Evolutionary conservation across 1,284 basidiomycete species (phyloP), one percentile per base, ranked within the genome.

Genomic region (Anthracocystis setariae): DNA sequence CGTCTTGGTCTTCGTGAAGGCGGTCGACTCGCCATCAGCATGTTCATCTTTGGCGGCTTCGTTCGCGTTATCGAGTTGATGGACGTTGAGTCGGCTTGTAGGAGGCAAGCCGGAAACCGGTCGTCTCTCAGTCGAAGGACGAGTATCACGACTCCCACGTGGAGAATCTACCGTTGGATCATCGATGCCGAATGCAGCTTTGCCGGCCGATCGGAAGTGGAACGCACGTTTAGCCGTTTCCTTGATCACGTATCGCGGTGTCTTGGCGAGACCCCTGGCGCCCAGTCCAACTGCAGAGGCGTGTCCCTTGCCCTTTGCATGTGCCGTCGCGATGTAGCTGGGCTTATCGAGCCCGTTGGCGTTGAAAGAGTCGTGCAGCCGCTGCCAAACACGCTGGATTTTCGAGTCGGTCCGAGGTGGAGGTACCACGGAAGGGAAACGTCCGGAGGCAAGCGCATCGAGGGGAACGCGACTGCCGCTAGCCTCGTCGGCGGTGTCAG

Each of bases 311-410:
- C 70, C 78, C 25, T 53, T 57, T 18, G 66, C 69, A n/a, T 71
- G 64, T 2, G 55, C 61, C 0, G 59, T 48, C 3, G 69, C 69
- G 8, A 79, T 57, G 47, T 77, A 76, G 67, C 76, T 78, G 15
- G 68, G 70, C 33, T 53, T 55, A 46, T 80, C 78, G 43, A 70
- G 54, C 27, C 78, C 78, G 40, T 80, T 80, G 42, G 78, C 78
- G 48, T 80, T 72, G 67, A 80, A 80, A 1, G 74, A 73, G 55
- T 80, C 74, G 47, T 77, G 72, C 18, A 80, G 35, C 13, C 56
- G 66, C 48, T 78, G 74, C 78, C 78, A 80, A 15, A 63, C 62
- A 21, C 67, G 58, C 42, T 75, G 56, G 48, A 78, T 55, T 12
- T 47, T 42, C 8, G 77, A 77, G 7, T 54, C 35, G 24, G 74